Evolutionary conservation across 805 yeast genomes (phyloP).

Genomic region (Suhomyces xylopsoci): DNA sequence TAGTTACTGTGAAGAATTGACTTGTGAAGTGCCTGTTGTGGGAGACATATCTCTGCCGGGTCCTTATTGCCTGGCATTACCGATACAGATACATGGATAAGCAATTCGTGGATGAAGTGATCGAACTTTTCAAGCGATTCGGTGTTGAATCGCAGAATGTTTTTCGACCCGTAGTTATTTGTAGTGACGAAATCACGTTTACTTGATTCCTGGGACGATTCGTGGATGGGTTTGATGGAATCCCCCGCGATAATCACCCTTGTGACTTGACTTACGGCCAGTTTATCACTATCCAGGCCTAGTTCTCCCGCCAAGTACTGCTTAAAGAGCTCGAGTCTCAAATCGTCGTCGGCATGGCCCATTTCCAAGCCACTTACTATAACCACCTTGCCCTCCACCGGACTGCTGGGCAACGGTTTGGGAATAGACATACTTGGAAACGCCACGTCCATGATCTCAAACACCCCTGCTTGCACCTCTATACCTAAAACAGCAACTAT

Average conservation of each 20-base stretch:
- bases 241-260: slow-evolving; percentile 73
- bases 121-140: slow-evolving; percentile 57
- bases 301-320: slow-evolving; percentile 74
- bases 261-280: slow-evolving; percentile 32
- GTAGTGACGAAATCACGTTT: slow-evolving; percentile 26
- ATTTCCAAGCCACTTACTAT: slow-evolving; percentile 75
- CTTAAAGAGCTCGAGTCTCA: slow-evolving; percentile 54
- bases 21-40: slow-evolving; percentile 86
- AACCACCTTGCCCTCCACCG: slow-evolving; percentile 46
- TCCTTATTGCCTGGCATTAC: slow-evolving; percentile 84
- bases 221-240: slow-evolving; percentile 43
- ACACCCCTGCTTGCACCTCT: slow-evolving; percentile 78
- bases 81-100: slow-evolving; percentile 62
- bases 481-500: slow-evolving; percentile 84
- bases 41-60: slow-evolving; percentile 80
- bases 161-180: slow-evolving; percentile 50
- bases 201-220: slow-evolving; percentile 23
- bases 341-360: slow-evolving; percentile 42
- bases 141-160: slow-evolving; percentile 49
- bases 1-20: slow-evolving; percentile 58
- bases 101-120: slow-evolving; percentile 51
- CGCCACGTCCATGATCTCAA: slow-evolving; percentile 76
- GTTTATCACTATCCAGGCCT: slow-evolving; percentile 30
- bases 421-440: slow-evolving; percentile 70
- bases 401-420: slow-evolving; percentile 21